Base-by-base conservation (phyloP, 805 yeast genomes). In the Jamesozyma rosinii region DNA sequence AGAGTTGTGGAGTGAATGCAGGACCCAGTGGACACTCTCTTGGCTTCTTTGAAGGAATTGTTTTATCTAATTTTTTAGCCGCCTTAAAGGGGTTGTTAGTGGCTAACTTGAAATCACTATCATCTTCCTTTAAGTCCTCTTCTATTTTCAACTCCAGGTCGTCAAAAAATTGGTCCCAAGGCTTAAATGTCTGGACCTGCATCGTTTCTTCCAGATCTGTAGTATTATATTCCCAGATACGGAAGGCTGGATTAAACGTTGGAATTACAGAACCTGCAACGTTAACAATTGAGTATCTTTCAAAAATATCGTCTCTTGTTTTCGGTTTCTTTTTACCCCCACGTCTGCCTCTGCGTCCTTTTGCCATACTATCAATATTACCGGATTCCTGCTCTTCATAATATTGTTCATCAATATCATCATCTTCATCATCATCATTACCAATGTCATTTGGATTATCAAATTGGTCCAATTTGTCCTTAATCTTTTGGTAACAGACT, bases 141-240 rank as follows among this genome's bases (percentile, higher is more conserved):
- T 29, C 29, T 14, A 37, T 66, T 57, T 18, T 60, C n/a, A 30
- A 30, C 33, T 77, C 76, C 20, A 80, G 56, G 2, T 70, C 69
- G 2, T 59, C 55, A 51, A 81, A 79, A 53, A 83, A 81, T 3
- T 51, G 55, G 41, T 66, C 70, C 92, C 92, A 83, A 5, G 82
- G 71, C 46, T 67, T 49, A 49, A 64, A 37, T 3, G 44, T 17
- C 36, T 49, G 39, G 17, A 22, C 18, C 5, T 34, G 29, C 5
- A 36, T 3, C 11, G 39, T 33, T n/a, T 46, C 43, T 18, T 49
- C 59, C 37, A 83, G 56, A 1, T 70, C 81, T 0, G 85, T 73
- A 31, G 75, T 74, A 55, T 86, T 86, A 60, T 86, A 86, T 58
- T 86, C 95, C 92, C 94, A 86, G 2, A 86, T 78, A 49, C 95